These are phyloP conservation scores for Populus euphratica DNA, from an alignment of 345 rosid genomes.

Conservation along the genomic window DNA sequence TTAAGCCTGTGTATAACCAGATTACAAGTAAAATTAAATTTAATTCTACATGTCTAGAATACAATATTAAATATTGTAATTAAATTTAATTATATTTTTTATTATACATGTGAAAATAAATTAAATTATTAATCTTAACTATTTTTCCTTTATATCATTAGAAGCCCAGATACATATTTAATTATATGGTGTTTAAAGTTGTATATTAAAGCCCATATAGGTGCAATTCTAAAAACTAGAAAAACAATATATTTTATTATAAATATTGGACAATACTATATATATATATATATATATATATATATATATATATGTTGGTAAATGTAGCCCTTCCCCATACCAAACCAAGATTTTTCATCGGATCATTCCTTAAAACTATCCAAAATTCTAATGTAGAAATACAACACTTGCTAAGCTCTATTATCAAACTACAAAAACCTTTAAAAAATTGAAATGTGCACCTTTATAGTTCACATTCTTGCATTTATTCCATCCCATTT, in stretches of 20 bases:
- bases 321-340: background rate
- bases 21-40: too few relatives aligned
- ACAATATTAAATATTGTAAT: too few relatives aligned
- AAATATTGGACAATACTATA: background rate
- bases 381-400: background rate
- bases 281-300: background rate
- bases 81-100: too few relatives aligned
- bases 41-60: too few relatives aligned
- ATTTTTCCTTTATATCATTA: background rate
- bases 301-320: background rate
- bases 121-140: too few relatives aligned
- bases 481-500: conserved; percentile 30
- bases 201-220: background rate
- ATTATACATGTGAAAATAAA: too few relatives aligned
- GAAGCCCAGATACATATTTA: background rate
- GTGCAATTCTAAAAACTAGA: background rate
- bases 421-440: background rate
- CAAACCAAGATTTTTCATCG: too few relatives aligned
- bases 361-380: background rate
- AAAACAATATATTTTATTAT: background rate
- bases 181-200: background rate
- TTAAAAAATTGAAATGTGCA: background rate
- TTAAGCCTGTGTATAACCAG: too few relatives aligned
- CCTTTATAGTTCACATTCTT: conserved; percentile 34
- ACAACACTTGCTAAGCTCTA: background rate